Conservation (phyloP, 1,139 yeast genomes). For the Candida freyschussii region DNA sequence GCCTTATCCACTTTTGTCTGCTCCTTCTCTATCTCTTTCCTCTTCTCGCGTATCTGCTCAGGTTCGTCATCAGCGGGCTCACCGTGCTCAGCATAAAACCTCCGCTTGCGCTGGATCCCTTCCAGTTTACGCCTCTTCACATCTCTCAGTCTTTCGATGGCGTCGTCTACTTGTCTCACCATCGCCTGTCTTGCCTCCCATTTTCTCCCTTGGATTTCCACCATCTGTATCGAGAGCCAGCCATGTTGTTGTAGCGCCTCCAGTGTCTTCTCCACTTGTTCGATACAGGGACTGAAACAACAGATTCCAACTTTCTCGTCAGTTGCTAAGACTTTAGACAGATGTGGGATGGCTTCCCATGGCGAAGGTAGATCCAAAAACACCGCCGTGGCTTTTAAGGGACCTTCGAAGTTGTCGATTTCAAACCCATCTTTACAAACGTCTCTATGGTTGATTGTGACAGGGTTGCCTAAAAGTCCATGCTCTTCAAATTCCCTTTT, state of each 20-base stretch:
- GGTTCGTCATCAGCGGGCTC: conserved; percentile 12
- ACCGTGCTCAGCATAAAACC: conserved; percentile 28
- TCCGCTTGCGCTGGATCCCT: conserved; percentile 63
- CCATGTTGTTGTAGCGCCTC: conserved; percentile 68
- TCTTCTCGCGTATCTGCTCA: conserved; percentile 22
- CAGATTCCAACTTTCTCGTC: conserved; percentile 63
- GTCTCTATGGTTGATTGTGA: conserved; percentile 79
- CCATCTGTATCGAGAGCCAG: conserved; percentile 91
- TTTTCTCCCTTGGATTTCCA: conserved; percentile 77
- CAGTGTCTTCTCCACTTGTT: conserved; percentile 87
- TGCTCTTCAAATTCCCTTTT: conserved; percentile 69
- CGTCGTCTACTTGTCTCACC: conserved; percentile 79
- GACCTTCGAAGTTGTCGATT: conserved; percentile 34
- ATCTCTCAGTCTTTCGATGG: conserved; percentile 72
- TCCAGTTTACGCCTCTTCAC: conserved; percentile 69
- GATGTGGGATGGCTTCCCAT: conserved; percentile 88
- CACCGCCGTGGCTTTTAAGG: conserved; percentile 59
- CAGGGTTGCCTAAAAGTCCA: conserved; percentile 41
- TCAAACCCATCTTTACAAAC: conserved; percentile 86
- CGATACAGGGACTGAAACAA: conserved; percentile 97
- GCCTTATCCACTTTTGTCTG: conserved; percentile 36
- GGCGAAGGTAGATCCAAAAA: conserved; percentile 96
- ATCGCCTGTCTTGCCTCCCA: conserved; percentile 92
- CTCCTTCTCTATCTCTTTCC: conserved; percentile 26
- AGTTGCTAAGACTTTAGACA: conserved; percentile 51